Conservation (phyloP, 805 yeast genomes). For the Wickerhamiella spandovensis region DNA sequence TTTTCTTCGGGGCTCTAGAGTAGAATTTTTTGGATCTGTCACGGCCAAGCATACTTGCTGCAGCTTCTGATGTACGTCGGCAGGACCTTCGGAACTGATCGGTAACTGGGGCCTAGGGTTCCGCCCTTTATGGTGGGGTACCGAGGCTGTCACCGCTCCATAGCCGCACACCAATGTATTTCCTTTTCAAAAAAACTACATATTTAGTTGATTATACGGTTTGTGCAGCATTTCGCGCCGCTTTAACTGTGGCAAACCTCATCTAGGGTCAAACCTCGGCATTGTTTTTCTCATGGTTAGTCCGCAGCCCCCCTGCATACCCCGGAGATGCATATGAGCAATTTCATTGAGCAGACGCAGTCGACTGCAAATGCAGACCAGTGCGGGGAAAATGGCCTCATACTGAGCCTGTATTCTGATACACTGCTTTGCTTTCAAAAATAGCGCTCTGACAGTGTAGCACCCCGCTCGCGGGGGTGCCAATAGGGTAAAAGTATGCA, state of each 20-base stretch:
- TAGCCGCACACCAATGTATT: no score
- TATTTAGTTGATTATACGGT: no score
- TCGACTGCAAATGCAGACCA: neutral
- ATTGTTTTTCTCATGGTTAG: no score
- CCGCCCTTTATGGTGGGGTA: neutral
- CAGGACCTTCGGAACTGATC: neutral
- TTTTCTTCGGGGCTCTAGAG: neutral
- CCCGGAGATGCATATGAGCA: neutral
- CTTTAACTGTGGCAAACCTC: neutral
- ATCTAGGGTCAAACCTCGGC: neutral
- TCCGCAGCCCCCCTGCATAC: neutral
- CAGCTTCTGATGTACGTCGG: neutral
- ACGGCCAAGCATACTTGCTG: neutral
- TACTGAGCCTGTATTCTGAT: neutral
- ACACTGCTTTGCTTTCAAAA: neutral
- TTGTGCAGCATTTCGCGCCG: no score
- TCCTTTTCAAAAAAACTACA: no score
- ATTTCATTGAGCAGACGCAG: neutral
- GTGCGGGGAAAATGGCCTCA: neutral
- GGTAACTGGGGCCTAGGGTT: neutral
- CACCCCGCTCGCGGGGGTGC: no score
- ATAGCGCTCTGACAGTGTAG: no score
- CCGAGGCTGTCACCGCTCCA: no score
- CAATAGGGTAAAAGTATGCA: neutral
- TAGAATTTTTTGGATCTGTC: no score